A percentile compares a stretch with the other conserved stretches of the same genome.
phyloP scores from a whole-genome alignment of 2,329 filamentous ascomycete species.

The Fusarium chlamydosporum region DNA sequence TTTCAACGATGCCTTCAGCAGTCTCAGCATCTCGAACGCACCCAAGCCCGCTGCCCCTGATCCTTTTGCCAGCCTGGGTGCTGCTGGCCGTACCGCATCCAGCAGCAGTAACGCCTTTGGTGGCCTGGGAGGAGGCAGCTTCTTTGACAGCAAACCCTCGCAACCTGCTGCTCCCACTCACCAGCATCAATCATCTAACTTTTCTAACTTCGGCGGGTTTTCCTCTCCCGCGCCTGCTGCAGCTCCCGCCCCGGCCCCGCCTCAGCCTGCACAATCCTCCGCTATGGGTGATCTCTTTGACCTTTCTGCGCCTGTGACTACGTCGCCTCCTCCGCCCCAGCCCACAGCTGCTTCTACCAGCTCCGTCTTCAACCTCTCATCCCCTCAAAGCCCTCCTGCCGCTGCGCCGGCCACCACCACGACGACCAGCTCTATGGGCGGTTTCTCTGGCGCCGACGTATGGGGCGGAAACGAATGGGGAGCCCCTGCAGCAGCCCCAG shows the following conservation, averaged over 20 bases:
- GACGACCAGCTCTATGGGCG: constrained; percentile 57
- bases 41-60: constrained; percentile 61
- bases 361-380: constrained; percentile 88
- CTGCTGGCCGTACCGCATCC: constrained; percentile 54
- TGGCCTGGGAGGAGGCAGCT: constrained; percentile 78
- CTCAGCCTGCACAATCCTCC: constrained; percentile 65
- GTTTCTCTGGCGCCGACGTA: constrained; percentile 73
- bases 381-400: constrained; percentile 62
- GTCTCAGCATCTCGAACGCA: constrained; percentile 61
- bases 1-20: constrained; percentile 80
- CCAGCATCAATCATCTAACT: constrained; percentile 67
- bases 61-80: constrained; percentile 73
- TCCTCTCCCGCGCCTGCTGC: constrained; percentile 60
- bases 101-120: constrained; percentile 62
- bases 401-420: constrained; percentile 61
- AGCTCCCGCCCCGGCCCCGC: constrained; percentile 52
- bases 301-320: constrained; percentile 69
- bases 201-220: constrained; percentile 75
- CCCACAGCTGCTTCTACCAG: constrained; percentile 61
- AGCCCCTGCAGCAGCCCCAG: constrained; percentile 66
- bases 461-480: constrained; percentile 93
- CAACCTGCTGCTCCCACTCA: constrained; percentile 66
- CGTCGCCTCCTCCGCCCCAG: constrained; percentile 60
- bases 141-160: constrained; percentile 83
- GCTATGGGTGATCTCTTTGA: constrained; percentile 87